A percentile compares a stretch with the other conserved stretches of the same genome.
These are phyloP conservation scores for Metarhizium brunneum DNA, from an alignment of 2,329 filamentous ascomycete genomes.

Conservation along the genomic window DNA sequence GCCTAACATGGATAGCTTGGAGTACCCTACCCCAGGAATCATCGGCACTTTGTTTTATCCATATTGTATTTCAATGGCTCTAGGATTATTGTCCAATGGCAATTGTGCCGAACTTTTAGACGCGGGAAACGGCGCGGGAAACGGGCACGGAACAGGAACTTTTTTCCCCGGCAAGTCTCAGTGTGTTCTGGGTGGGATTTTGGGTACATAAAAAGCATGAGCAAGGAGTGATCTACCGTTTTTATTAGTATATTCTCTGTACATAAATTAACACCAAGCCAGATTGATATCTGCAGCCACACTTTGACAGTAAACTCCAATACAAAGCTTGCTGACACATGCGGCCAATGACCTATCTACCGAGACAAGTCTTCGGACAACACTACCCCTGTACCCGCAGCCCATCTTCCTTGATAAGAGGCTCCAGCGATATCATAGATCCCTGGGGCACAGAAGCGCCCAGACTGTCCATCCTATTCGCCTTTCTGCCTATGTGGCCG, in stretches of 20 bases:
- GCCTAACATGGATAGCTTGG: background rate
- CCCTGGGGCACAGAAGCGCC: slow-evolving; percentile 31
- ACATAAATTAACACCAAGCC: background rate
- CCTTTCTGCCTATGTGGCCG: slow-evolving; percentile 31
- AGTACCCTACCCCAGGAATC: background rate
- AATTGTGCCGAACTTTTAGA: background rate
- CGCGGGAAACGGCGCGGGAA: background rate
- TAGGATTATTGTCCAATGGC: background rate
- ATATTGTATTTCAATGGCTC: background rate
- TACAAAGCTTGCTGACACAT: too few relatives aligned
- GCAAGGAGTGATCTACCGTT: background rate
- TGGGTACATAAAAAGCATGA: background rate
- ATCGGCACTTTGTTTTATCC: background rate
- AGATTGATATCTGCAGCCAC: background rate
- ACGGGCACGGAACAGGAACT: background rate
- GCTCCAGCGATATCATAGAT: slow-evolving; percentile 24
- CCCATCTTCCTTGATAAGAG: slow-evolving; percentile 25
- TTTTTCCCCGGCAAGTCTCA: background rate
- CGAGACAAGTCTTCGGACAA: background rate
- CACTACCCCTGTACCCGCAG: background rate
- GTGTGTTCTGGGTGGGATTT: background rate
- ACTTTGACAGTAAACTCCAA: background rate
- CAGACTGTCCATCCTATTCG: slow-evolving; percentile 32
- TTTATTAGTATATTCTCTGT: background rate
- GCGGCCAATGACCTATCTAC: too few relatives aligned